These are phyloP conservation scores for Agrostemma githago DNA, from an alignment of 148 eudicot species.

Conservation along the genomic window DNA sequence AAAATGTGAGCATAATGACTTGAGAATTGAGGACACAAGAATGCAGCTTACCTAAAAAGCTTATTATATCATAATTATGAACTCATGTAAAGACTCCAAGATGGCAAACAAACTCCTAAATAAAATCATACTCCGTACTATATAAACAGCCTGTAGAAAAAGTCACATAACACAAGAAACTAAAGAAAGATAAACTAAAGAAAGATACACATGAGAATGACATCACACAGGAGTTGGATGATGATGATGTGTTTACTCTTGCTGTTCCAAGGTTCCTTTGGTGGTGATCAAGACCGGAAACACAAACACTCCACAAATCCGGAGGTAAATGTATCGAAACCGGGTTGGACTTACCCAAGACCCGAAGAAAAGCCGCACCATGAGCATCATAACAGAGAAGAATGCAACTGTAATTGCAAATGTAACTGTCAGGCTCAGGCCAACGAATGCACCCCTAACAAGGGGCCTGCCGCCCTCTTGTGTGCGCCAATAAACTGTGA, in stretches of 20 bases:
- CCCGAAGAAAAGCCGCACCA: conserved; percentile 12
- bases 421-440: conserved; percentile 23
- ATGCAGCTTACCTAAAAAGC: conserved; percentile 25
- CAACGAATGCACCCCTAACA: conserved; percentile 9
- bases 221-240: conserved; percentile 15
- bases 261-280: not conserved
- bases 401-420: conserved; percentile 28
- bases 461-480: not conserved
- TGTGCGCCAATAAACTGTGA: conserved; percentile 24
- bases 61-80: conserved; percentile 8
- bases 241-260: conserved; percentile 13
- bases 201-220: conserved; percentile 3
- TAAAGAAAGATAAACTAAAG: too few species aligned
- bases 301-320: not conserved
- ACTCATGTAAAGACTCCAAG: conserved; percentile 28
- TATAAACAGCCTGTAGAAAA: not conserved
- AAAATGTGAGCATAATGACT: not conserved
- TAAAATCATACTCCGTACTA: not conserved
- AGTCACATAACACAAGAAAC: not conserved
- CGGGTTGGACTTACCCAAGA: conserved; percentile 22
- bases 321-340: conserved; percentile 25
- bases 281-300: not conserved
- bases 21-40: conserved; percentile 19
- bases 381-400: not conserved
- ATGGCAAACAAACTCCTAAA: conserved; percentile 13